A percentile compares a stretch with the other conserved stretches of the same genome.
phyloP scores from a whole-genome alignment of 176 grass and related monocot genomes.

The Metroxylon sagu region DNA sequence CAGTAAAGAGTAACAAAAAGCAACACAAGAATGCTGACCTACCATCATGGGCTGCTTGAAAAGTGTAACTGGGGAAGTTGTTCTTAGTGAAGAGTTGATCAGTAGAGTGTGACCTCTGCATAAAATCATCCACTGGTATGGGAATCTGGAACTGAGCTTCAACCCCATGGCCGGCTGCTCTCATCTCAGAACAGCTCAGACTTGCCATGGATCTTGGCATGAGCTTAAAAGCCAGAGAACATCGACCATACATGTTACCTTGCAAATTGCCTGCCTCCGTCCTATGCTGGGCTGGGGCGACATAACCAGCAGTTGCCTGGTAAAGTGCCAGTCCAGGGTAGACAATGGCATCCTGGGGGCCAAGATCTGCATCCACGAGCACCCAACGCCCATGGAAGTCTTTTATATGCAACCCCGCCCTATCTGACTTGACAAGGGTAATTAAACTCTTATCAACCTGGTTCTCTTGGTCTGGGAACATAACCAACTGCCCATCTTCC shows the following conservation, averaged over 20 bases:
- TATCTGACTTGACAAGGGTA: slow-evolving; percentile 72
- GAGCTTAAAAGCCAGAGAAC: slow-evolving; percentile 70
- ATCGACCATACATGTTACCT: slow-evolving; percentile 54
- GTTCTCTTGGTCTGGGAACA: slow-evolving; percentile 53
- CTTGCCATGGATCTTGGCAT: slow-evolving; percentile 64
- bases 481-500: slow-evolving; percentile 36
- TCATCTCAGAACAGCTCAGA: slow-evolving; percentile 66
- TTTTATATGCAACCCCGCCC: slow-evolving; percentile 66
- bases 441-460: slow-evolving; percentile 74
- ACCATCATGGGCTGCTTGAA: slow-evolving; percentile 47
- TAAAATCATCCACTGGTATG: slow-evolving; percentile 70
- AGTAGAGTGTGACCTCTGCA: slow-evolving; percentile 50
- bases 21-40: slow-evolving; percentile 17
- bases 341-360: slow-evolving; percentile 53
- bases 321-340: slow-evolving; percentile 82
- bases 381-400: slow-evolving; percentile 72
- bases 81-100: slow-evolving; percentile 52
- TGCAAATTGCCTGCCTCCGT: slow-evolving; percentile 38
- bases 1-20: background rate
- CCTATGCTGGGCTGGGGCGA: slow-evolving; percentile 51
- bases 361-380: slow-evolving; percentile 59
- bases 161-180: slow-evolving; percentile 58
- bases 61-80: slow-evolving; percentile 16
- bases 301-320: slow-evolving; percentile 71
- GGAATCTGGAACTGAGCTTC: slow-evolving; percentile 67